Evolutionary conservation across 306 rosid species (phyloP).

Genomic region (Citrullus colocynthis): DNA sequence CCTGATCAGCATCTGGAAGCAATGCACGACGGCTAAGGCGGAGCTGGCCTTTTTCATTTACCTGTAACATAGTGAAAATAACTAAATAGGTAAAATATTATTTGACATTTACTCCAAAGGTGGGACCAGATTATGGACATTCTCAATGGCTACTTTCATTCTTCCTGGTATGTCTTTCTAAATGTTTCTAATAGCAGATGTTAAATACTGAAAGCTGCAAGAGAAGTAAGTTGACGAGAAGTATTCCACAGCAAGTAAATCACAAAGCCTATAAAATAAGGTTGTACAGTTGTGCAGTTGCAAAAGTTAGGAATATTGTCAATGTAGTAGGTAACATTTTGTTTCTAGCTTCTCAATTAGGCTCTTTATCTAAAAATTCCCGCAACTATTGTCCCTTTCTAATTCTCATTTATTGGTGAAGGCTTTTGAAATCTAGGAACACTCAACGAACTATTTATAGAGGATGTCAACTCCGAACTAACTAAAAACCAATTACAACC

Average conservation of each 20-base stretch:
- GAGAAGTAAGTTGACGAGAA: neutral
- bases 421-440: neutral
- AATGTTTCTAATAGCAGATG: neutral
- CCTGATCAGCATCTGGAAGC: slow-evolving; percentile 56
- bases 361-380: neutral
- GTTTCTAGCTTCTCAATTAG: neutral
- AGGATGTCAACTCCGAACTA: neutral
- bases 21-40: slow-evolving; percentile 82
- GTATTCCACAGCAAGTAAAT: neutral
- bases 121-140: neutral
- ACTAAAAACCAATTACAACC: neutral
- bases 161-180: neutral
- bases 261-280: neutral
- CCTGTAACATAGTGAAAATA: slow-evolving; percentile 30
- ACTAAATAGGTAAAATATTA: neutral
- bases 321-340: neutral
- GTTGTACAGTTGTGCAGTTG: neutral
- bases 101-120: neutral
- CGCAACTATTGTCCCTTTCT: neutral
- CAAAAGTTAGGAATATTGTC: neutral
- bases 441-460: neutral
- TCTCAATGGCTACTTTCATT: neutral
- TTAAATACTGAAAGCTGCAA: neutral
- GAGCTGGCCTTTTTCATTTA: slow-evolving; percentile 85
- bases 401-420: neutral